Base-by-base conservation (phyloP, 2,329 filamentous ascomycete species). In the Fusarium praegraminearum region DNA sequence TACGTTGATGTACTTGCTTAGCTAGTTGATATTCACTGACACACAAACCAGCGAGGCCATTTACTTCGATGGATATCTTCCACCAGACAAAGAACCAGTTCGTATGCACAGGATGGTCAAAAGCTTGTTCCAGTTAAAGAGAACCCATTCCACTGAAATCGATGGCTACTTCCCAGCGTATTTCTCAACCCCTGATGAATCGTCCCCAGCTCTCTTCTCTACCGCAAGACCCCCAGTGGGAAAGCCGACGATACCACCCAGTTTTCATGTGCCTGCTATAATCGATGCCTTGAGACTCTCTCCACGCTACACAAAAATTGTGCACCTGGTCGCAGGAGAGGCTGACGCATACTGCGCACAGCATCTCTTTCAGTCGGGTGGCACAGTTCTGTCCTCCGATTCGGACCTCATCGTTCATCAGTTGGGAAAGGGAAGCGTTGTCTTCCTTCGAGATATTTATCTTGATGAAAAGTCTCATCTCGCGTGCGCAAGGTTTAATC, bases 41-140 rank as follows among this genome's bases (percentile, higher is more conserved):
- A 10, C 5, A 13, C 13, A 7, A 13, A 15, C 5, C 66, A 77
- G 77, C 46, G 81, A 87, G 61, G 88, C 85, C 47, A 91, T 98
- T 55, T 94, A 91, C 77, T 98, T 98, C 73, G 95, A 98, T 78
- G 94, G 94, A 16, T 90, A 88, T 58, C 84, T 98, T 1, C 95
- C 95, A 1, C 62, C 77, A 0, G 78, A 83, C 7, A 97, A 97
- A 76, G 83, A 85, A 35, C 77, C 80, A 0, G 87, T 89, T 9
- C 87, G 93, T 7, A 80, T 90, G 52, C 78, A 85, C 12, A 85
- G 93, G 35, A 82, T 92, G 36, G 81, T 88, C 51, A 84, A 82
- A 22, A 87, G 84, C 24, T 87, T 91, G 10, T 79, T 81, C 6
- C 84, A 87, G 24, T 80, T 94, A 40, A 78, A 79, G 4, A 82